Conservation (phyloP, 164 flowering plant species). For the Cinnamomum chago region DNA sequence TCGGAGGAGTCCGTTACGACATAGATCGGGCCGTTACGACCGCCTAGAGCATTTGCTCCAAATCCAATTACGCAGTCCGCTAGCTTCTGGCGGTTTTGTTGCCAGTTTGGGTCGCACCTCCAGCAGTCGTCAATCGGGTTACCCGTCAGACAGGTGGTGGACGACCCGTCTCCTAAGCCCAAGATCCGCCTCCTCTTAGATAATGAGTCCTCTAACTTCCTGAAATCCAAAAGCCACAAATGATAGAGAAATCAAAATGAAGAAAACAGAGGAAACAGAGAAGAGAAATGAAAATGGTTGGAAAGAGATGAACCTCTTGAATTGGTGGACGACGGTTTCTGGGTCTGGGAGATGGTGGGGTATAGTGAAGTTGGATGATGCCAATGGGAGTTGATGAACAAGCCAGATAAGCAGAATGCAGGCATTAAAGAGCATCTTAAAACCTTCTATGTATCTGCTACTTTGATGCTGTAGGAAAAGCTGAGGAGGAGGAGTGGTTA, state of each 20-base stretch:
- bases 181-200: constrained; percentile 28
- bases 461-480: background rate
- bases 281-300: background rate
- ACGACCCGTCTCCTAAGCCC: constrained; percentile 13
- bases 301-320: constrained; percentile 34
- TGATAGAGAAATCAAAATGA: background rate
- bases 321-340: constrained; percentile 49
- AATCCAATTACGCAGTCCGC: constrained; percentile 86
- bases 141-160: constrained; percentile 41
- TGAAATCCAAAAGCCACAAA: constrained; percentile 14
- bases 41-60: constrained; percentile 59
- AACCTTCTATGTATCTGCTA: background rate
- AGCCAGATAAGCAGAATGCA: constrained; percentile 27
- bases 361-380: constrained; percentile 39
- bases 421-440: constrained; percentile 19
- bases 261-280: background rate
- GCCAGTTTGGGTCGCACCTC: constrained; percentile 74
- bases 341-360: constrained; percentile 69
- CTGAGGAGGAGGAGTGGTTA: background rate
- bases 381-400: constrained; percentile 2
- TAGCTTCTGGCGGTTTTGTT: constrained; percentile 45
- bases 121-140: constrained; percentile 89
- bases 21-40: constrained; percentile 68
- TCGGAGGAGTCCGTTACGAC: constrained; percentile 75
- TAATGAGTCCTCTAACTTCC: constrained; percentile 50